These are phyloP conservation scores for Rhynchosporium agropyri DNA, from an alignment of 2,329 filamentous ascomycete species.

Conservation along the genomic window DNA sequence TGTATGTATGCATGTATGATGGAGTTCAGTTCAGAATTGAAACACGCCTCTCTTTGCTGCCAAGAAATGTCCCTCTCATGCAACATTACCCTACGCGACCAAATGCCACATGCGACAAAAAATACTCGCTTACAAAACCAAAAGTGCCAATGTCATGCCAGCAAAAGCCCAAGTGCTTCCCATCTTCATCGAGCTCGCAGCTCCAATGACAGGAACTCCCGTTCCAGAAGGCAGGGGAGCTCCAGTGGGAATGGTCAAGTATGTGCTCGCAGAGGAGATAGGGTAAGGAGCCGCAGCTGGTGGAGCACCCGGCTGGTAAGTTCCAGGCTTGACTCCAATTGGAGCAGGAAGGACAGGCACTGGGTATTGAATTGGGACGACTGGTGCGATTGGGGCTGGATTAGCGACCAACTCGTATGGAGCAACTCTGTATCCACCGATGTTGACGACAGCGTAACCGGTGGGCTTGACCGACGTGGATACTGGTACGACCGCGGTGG, in stretches of 20 bases:
- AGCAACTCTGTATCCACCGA: slow-evolving; percentile 5
- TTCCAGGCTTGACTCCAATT: slow-evolving; percentile 13
- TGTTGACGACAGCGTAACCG: background rate
- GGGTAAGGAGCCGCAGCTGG: background rate
- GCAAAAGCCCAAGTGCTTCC: slow-evolving; percentile 1
- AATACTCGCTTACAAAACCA: background rate
- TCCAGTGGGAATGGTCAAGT: background rate
- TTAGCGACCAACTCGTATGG: slow-evolving; percentile 11
- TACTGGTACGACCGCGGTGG: slow-evolving; percentile 9
- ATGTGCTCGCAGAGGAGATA: background rate
- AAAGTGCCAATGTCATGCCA: slow-evolving; percentile 3
- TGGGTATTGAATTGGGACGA: slow-evolving; percentile 13
- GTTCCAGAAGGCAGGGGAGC: background rate
- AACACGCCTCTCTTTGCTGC: background rate
- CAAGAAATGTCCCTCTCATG: background rate
- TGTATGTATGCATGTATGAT: background rate
- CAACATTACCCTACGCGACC: slow-evolving; percentile 1
- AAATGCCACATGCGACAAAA: background rate
- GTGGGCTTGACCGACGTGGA: slow-evolving; percentile 10
- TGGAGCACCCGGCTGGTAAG: slow-evolving; percentile 8
- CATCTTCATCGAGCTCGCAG: slow-evolving; percentile 6
- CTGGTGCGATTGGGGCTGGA: slow-evolving; percentile 9
- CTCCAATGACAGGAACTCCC: slow-evolving; percentile 1
- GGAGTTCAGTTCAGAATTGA: slow-evolving; percentile 2
- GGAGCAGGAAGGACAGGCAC: slow-evolving; percentile 7